Evolutionary conservation across 352 stramenopile species (phyloP), one percentile per base, ranked within the genome.

Genomic region (Pythium insidiosum): DNA sequence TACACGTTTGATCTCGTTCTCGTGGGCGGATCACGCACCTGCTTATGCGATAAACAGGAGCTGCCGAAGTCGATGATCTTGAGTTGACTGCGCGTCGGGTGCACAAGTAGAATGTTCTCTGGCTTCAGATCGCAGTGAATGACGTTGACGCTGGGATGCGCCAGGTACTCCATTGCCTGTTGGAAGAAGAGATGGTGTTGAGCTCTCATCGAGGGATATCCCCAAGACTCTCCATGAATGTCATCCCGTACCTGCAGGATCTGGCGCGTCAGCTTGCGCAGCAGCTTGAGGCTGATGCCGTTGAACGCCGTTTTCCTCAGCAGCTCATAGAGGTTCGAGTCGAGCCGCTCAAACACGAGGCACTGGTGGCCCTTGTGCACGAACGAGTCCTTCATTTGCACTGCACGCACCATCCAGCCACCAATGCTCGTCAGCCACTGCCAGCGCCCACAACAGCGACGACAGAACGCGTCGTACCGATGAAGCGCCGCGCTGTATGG

Each of bases 21-120:
- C n/a, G n/a, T n/a, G n/a, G n/a, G n/a, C n/a, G n/a, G n/a, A n/a
- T n/a, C n/a, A 4, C 12, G 26, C 15, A 20, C 74, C 58, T 88
- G 76, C 51, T 97, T 97, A 40, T 95, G 84, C 4, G 82, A 89
- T 25, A 93, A 72, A 65, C 95, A 99, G 1, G 91, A 98, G 47
- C 86, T 98, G 34, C 96, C 97, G 76, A 99, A 99, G 68, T 99
- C 97, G 58, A 99, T 99, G 4, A 99, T 73, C 69, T 99, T 99
- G 42, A 99, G 85, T 16, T 88, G 93, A 58, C 86, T 97, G 34
- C 95, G 89, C 19, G 94, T 96, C 3, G 88, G 86, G 45, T 97
- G 79, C 29, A 87, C 72, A 15, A 99, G 62, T 47, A 99, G 54
- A 48, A 99, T 98, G 63, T 99, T 99, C 66, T 99, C 97, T 5